Evolutionary conservation across 768 basidiomycete genomes (phyloP), one percentile per base, ranked within the genome.

Genomic region (Tricholoma sp.): DNA sequence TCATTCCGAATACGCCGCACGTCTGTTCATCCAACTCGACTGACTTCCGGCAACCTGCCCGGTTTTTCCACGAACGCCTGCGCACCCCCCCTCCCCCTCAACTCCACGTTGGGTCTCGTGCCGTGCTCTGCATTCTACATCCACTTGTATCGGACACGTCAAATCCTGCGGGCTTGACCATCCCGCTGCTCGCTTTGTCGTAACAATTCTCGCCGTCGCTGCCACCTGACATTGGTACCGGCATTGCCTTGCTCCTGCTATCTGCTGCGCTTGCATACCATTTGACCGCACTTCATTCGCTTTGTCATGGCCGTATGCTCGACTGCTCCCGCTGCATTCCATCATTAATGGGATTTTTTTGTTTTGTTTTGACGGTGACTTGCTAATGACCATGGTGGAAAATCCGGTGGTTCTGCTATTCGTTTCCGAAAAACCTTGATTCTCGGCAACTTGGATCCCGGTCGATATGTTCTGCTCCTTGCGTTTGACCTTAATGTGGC

Each of bases 1-100:
- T 6, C 27, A 12, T 60, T 47, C 39, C 55, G 52, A 62, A 59
- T 58, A 46, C 43, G 19, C 51, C 43, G 34, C 43, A 19, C 18
- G 47, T 27, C 54, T 19, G 22, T 24, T 27, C 24, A 27, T 27
- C 24, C 3, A 2, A 27, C 24, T 27, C 3, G 24, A 27, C 24
- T 27, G 24, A 22, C 24, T 31, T 27, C 14, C 34, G 41, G 22
- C 39, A 18, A n/a, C n/a, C n/a, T n/a, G n/a, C 16, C 27, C 31
- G 7, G 16, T 1, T n/a, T 31, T 31, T 31, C 47, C 47, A 49
- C 29, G 27, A 29, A 49, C 47, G 27, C 47, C 45, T 46, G 11
- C 9, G 12, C 21, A 22, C 19, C 21, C 47, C n/a, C n/a, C n/a
- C n/a, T n/a, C n/a, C n/a, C n/a, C n/a, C n/a, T n/a, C n/a, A n/a